phyloP scores from a whole-genome alignment of 257 asterid species.

The Knoxia roxburghii region DNA sequence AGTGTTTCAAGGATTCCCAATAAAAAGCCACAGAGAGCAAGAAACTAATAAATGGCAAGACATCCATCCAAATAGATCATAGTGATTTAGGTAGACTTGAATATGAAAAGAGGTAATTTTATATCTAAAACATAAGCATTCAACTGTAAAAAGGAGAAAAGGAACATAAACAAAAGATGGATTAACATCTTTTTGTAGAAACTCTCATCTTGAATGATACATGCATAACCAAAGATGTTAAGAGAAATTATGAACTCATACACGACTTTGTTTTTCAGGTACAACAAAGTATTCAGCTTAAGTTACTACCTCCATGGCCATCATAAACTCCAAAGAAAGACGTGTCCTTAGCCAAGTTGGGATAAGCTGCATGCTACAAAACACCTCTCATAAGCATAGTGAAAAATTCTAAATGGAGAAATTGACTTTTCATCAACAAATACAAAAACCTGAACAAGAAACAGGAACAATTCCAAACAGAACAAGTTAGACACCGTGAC shows the following conservation, averaged over 20 bases:
- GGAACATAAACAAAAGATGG: neutral
- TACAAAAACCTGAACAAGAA: neutral
- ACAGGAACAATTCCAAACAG: neutral
- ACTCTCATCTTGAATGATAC: neutral
- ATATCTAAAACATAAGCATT: neutral
- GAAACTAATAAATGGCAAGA: neutral
- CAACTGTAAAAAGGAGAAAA: neutral
- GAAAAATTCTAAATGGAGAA: constrained; percentile 6
- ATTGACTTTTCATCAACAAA: constrained; percentile 5
- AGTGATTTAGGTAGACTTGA: neutral
- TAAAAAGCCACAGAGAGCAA: no score
- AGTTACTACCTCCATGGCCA: constrained; percentile 92
- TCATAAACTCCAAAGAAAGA: constrained; percentile 97
- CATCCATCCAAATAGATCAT: neutral
- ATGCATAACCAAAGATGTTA: neutral
- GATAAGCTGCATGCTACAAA: constrained; percentile 85
- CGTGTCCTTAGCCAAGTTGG: constrained; percentile 66
- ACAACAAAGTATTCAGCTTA: neutral
- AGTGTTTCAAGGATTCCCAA: neutral
- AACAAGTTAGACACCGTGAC: no score
- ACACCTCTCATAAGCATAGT: constrained; percentile 29
- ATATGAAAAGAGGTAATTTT: neutral
- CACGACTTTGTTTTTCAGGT: neutral
- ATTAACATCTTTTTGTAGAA: neutral
- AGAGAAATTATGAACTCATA: neutral